These are phyloP conservation scores for Cladosporium sp. DNA, from an alignment of 2,329 filamentous ascomycete species.

Conservation along the genomic window DNA sequence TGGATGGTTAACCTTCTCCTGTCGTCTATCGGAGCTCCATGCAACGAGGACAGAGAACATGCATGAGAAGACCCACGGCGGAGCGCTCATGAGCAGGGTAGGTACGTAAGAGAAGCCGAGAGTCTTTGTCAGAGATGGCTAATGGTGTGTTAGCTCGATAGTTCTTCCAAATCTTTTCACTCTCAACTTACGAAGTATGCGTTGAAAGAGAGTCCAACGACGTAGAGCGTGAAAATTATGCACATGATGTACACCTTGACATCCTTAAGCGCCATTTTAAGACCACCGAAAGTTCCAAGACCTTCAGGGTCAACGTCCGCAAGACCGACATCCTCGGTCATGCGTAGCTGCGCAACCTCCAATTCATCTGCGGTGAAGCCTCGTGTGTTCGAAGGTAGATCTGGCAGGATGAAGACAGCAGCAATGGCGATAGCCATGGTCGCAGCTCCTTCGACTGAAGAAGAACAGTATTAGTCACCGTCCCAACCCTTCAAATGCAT, in stretches of 20 bases:
- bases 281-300: slow-evolving; percentile 36
- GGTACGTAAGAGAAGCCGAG: slow-evolving; percentile 65
- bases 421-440: slow-evolving; percentile 50
- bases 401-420: slow-evolving; percentile 51
- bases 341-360: slow-evolving; percentile 47
- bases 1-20: slow-evolving; percentile 21
- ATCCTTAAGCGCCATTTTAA: slow-evolving; percentile 32
- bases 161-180: slow-evolving; percentile 17
- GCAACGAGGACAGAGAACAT: slow-evolving; percentile 23
- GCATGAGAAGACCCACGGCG: slow-evolving; percentile 36
- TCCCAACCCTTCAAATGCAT: neutral
- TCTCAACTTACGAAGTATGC: slow-evolving; percentile 31
- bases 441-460: slow-evolving; percentile 53
- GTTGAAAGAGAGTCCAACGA: slow-evolving; percentile 23
- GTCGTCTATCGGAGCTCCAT: slow-evolving; percentile 26
- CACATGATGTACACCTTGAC: slow-evolving; percentile 39
- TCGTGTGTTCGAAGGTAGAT: slow-evolving; percentile 50
- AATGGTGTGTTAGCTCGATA: slow-evolving; percentile 27
- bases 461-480: slow-evolving; percentile 17
- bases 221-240: slow-evolving; percentile 36
- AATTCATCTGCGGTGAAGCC: slow-evolving; percentile 52
- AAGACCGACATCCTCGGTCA: slow-evolving; percentile 49
- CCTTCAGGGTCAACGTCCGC: slow-evolving; percentile 47
- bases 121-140: slow-evolving; percentile 50
- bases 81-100: slow-evolving; percentile 41